Percentiles rank a stretch among this genome's conserved stretches.
Conservation (phyloP, 176 grass and related monocot genomes). For the Ensete glaucum region DNA sequence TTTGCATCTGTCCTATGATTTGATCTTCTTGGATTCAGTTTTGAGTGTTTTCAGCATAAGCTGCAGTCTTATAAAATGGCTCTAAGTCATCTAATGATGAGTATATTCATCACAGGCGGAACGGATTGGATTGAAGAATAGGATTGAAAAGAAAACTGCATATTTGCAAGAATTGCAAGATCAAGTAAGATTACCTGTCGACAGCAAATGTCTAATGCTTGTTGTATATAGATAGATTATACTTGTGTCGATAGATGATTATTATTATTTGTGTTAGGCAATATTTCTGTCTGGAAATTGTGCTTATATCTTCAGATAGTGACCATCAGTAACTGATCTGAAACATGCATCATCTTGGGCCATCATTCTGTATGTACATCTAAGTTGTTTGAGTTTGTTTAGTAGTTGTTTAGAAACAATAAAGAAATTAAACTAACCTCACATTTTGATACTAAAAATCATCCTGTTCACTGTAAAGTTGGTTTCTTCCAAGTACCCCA, state of each 20-base stretch:
- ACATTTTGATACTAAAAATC: too few relatives aligned
- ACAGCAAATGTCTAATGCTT: neutral
- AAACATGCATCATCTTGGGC: too few relatives aligned
- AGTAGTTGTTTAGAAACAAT: too few relatives aligned
- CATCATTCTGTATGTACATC: too few relatives aligned
- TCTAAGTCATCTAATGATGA: neutral
- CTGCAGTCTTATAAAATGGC: neutral
- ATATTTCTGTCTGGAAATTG: too few relatives aligned
- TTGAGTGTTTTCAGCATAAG: neutral
- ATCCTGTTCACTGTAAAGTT: too few relatives aligned
- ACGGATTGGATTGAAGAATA: slow-evolving; percentile 54
- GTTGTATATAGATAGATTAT: neutral
- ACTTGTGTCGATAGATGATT: neutral
- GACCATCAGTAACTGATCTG: too few relatives aligned
- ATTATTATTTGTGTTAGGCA: too few relatives aligned
- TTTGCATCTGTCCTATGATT: slow-evolving; percentile 16
- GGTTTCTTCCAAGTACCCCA: too few relatives aligned
- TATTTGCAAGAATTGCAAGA: slow-evolving; percentile 96
- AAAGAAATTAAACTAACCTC: too few relatives aligned
- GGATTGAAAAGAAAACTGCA: slow-evolving; percentile 78
- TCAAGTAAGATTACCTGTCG: slow-evolving; percentile 52
- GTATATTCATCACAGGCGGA: slow-evolving; percentile 39
- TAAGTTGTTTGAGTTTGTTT: too few relatives aligned
- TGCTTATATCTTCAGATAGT: too few relatives aligned
- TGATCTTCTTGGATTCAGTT: neutral